A percentile compares a stretch with the other conserved stretches of the same genome.
Conservation (phyloP, 441 rosid genomes). For the Populus hybrid region DNA sequence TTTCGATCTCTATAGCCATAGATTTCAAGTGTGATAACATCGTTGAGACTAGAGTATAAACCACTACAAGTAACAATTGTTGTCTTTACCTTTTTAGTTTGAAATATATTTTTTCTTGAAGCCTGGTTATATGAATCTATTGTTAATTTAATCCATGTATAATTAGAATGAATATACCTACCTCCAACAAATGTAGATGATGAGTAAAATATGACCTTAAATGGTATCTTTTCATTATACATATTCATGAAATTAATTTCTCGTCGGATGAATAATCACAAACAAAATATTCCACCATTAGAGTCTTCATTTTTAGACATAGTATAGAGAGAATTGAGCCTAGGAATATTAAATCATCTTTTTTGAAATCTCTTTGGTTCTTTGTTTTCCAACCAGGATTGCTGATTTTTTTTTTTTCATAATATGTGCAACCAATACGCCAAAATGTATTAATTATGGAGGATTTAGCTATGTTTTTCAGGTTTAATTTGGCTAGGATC, state of each 20-base stretch:
- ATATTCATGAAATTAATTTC: slow-evolving; percentile 92
- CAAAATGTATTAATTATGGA: no score
- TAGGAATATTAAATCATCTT: slow-evolving; percentile 61
- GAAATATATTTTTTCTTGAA: slow-evolving; percentile 53
- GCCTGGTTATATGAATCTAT: slow-evolving; percentile 98
- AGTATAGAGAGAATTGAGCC: slow-evolving; percentile 49
- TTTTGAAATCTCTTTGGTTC: slow-evolving; percentile 61
- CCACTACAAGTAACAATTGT: slow-evolving; percentile 96
- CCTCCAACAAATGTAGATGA: slow-evolving; percentile 93
- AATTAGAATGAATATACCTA: slow-evolving; percentile 75
- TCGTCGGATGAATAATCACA: slow-evolving; percentile 86
- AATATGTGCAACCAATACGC: slow-evolving; percentile 7
- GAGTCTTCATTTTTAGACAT: no score
- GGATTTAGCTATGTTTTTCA: no score
- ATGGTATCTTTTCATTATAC: slow-evolving; percentile 42
- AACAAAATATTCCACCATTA: slow-evolving; percentile 29
- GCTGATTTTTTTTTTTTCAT: slow-evolving; percentile 26
- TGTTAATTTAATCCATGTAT: slow-evolving; percentile 81
- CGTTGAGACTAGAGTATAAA: slow-evolving; percentile 94
- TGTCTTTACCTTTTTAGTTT: slow-evolving; percentile 55
- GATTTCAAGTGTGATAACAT: slow-evolving; percentile 91
- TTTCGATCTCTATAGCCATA: slow-evolving; percentile 35
- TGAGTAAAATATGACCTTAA: slow-evolving; percentile 69
- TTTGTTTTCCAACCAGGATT: slow-evolving; percentile 73
- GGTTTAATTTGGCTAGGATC: no score